Evolutionary conservation across 2,329 filamentous ascomycete species (phyloP).

Genomic region (Colletotrichum higginsianum): DNA sequence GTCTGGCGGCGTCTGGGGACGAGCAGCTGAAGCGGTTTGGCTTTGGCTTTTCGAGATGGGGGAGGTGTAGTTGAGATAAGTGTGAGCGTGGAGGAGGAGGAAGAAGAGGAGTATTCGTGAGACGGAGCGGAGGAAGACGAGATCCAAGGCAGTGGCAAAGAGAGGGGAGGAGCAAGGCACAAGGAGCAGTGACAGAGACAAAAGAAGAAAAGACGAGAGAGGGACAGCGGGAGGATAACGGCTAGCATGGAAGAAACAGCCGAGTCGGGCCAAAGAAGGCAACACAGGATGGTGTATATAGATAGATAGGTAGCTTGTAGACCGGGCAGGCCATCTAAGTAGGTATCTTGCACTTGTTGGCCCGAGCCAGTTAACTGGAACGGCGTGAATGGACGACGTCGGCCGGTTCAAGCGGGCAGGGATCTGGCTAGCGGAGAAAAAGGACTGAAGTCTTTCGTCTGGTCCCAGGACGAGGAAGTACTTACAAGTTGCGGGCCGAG

Average conservation of each 20-base stretch:
- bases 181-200: constrained; percentile 13
- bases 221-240: constrained; percentile 15
- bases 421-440: constrained; percentile 35
- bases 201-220: constrained; percentile 14
- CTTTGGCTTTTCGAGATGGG: constrained; percentile 12
- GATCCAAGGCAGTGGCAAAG: constrained; percentile 31
- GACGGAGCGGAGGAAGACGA: constrained; percentile 7
- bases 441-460: not conserved
- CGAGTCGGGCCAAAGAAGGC: constrained; percentile 44
- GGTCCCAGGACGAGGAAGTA: too few relatives aligned
- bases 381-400: constrained; percentile 49
- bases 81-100: constrained; percentile 19
- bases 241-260: constrained; percentile 9
- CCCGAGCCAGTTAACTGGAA: constrained; percentile 33
- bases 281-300: constrained; percentile 47
- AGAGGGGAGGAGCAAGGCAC: constrained; percentile 28
- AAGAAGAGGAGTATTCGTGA: not conserved
- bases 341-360: constrained; percentile 26
- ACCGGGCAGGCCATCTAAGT: constrained; percentile 14
- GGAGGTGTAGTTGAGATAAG: constrained; percentile 28
- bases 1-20: constrained; percentile 10
- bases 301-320: constrained; percentile 28
- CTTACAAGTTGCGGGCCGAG: not conserved
- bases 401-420: constrained; percentile 48
- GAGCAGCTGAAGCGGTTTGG: constrained; percentile 1